Evolutionary conservation across 2,329 filamentous ascomycete genomes (phyloP).

Genomic region (Hypoxylon sp.): DNA sequence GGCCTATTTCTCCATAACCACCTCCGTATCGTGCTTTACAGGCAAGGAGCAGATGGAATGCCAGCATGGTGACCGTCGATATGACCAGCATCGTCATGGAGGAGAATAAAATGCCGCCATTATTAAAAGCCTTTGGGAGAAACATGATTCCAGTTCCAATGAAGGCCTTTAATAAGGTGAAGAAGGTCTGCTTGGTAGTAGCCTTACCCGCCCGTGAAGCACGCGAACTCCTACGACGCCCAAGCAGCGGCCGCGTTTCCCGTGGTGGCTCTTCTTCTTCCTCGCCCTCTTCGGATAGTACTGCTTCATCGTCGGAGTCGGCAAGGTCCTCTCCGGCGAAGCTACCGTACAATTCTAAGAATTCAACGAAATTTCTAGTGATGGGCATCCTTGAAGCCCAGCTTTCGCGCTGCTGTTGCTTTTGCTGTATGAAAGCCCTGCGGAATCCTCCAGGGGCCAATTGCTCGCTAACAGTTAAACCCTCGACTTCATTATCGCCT

Average conservation of each 20-base stretch:
- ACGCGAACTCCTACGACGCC: slow-evolving; percentile 67
- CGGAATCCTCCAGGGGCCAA: slow-evolving; percentile 65
- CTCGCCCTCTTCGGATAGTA: slow-evolving; percentile 64
- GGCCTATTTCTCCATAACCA: slow-evolving; percentile 81
- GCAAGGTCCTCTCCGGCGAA: slow-evolving; percentile 81
- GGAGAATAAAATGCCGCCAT: slow-evolving; percentile 83
- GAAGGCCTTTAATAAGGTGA: slow-evolving; percentile 84
- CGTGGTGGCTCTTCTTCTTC: slow-evolving; percentile 56
- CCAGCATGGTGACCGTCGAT: slow-evolving; percentile 76
- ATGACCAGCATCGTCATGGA: slow-evolving; percentile 76
- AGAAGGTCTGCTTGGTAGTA: slow-evolving; percentile 80
- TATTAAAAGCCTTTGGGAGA: slow-evolving; percentile 81
- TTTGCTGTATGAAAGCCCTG: slow-evolving; percentile 62
- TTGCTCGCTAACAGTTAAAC: slow-evolving; percentile 54
- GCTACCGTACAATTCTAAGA: slow-evolving; percentile 80
- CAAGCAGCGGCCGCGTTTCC: slow-evolving; percentile 75
- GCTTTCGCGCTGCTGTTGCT: slow-evolving; percentile 55
- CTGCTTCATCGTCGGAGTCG: slow-evolving; percentile 73
- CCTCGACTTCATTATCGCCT: slow-evolving; percentile 50
- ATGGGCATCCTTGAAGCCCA: slow-evolving; percentile 67
- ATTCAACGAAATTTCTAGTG: slow-evolving; percentile 80
- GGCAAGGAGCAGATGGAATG: slow-evolving; percentile 79
- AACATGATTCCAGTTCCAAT: slow-evolving; percentile 88
- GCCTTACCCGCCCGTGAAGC: slow-evolving; percentile 71
- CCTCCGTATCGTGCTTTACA: slow-evolving; percentile 76